Base-by-base conservation (phyloP, 371 early-diverging fungal genomes). In the Dinochytrium kinnereticum region DNA sequence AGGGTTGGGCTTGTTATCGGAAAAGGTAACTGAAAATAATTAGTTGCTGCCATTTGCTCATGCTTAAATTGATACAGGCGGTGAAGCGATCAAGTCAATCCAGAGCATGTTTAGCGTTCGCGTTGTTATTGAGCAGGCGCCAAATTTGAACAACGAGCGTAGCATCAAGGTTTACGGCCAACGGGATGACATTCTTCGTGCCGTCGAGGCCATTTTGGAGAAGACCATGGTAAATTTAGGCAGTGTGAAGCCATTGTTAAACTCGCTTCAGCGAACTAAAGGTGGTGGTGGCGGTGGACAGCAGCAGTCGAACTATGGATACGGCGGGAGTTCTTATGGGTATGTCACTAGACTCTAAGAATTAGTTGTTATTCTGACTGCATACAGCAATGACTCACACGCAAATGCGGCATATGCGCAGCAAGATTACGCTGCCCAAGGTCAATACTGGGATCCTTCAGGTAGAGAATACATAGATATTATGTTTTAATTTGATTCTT, bases 1-100 rank as follows among this genome's bases (percentile, higher is more conserved):
- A 84, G 89, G 17, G 93, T 95, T 36, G 94, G 94, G 13, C 80
- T 93, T 15, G 86, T 95, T 31, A 94, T 94, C 71, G 94, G 94
- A 57, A 89, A 88, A 78, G 90, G 44, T 13, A n/a, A 24, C 31
- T 30, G 10, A 24, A 24, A 7, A 10, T 21, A 51, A 26, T 24
- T 53, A 2, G 31, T n/a, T n/a, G n/a, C n/a, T n/a, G n/a, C n/a
- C n/a, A n/a, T n/a, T n/a, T n/a, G n/a, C n/a, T 67, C 50, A 17
- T 37, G 21, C n/a, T 26, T 17, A 13, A 38, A 13, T 68, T 24
- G 37, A 13, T 13, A 5, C 40, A 72, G 72, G 72, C 50, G 79
- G 80, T 17, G 77, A 80, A 50, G 61, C 51, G 7, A 55, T 76
- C 67, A 80, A 80, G 61, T 17, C 15, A 10, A 77, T 80, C 70